Conservation (phyloP, 2,329 filamentous ascomycete species). For the Tolypocladium ovalisporum region DNA sequence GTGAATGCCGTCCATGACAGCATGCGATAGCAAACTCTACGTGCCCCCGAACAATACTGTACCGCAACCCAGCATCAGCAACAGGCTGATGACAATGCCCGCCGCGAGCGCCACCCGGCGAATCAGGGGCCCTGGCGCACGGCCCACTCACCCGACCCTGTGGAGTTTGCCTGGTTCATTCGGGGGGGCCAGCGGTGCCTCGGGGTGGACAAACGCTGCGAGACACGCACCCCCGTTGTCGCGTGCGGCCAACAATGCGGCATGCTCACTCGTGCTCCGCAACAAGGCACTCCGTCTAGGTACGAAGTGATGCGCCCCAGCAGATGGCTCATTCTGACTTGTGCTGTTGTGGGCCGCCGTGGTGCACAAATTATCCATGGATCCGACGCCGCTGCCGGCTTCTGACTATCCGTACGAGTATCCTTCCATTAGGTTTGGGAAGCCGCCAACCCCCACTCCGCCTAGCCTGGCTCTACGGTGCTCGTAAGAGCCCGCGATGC, state of each 20-base stretch:
- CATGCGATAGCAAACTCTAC: neutral
- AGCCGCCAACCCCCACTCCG: neutral
- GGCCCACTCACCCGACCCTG: neutral
- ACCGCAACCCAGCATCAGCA: neutral
- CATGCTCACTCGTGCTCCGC: neutral
- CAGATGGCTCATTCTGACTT: neutral
- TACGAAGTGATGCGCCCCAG: too few species aligned
- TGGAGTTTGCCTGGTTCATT: neutral
- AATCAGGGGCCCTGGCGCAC: neutral
- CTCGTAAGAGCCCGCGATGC: too few species aligned
- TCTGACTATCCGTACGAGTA: neutral
- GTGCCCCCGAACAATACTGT: neutral
- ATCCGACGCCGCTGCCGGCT: neutral
- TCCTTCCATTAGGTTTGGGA: too few species aligned
- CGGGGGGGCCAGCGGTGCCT: neutral
- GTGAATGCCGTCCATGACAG: too few species aligned
- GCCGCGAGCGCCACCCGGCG: neutral
- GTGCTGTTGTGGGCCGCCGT: neutral
- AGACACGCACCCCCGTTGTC: neutral
- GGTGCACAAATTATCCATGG: conserved; percentile 1
- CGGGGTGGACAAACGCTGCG: neutral
- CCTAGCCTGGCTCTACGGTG: too few species aligned
- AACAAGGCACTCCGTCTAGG: too few species aligned
- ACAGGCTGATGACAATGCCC: neutral
- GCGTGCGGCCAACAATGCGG: neutral